Percentiles rank a stretch among this genome's conserved stretches.
These are phyloP conservation scores for Effrenium voratum DNA, from an alignment of 73 alveolate species.

Conservation along the genomic window DNA sequence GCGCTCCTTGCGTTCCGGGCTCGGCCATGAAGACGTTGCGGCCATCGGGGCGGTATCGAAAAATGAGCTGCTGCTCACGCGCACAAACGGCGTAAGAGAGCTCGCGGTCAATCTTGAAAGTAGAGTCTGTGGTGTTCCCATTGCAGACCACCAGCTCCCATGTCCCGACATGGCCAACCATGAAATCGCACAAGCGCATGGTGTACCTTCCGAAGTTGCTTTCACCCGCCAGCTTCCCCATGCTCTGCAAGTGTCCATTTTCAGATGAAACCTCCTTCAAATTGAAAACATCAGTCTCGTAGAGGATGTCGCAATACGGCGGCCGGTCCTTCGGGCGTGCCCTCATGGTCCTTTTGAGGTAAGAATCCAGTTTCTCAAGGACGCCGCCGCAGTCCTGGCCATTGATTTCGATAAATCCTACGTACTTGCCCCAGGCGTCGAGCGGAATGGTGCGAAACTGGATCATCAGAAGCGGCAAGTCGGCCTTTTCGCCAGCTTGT, in stretches of 20 bases:
- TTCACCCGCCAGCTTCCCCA: constrained; percentile 3
- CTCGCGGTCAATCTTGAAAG: not conserved
- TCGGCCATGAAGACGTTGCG: constrained; percentile 30
- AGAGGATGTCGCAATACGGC: constrained; percentile 1
- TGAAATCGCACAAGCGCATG: constrained; percentile 36
- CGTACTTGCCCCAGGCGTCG: not conserved
- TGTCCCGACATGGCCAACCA: constrained; percentile 26
- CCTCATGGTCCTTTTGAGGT: not conserved
- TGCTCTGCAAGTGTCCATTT: not conserved
- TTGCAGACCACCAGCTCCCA: constrained; percentile 50
- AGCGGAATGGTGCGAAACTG: constrained; percentile 16
- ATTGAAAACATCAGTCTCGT: not conserved
- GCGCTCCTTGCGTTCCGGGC: not conserved
- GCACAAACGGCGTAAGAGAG: not conserved
- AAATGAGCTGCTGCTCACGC: constrained; percentile 31
- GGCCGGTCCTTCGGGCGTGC: not conserved
- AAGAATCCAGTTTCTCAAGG: not conserved
- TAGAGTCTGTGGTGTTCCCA: not conserved
- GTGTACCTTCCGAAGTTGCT: constrained; percentile 41
- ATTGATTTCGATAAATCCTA: not conserved
- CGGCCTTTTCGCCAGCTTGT: not conserved
- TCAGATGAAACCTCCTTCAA: not conserved
- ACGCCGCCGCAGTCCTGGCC: constrained; percentile 11
- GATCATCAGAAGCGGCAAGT: constrained; percentile 31
- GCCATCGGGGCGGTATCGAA: constrained; percentile 26